Percentiles rank a stretch among this genome's conserved stretches.
These are phyloP conservation scores for Carallia pectinifolia DNA, from an alignment of 345 rosid species.

Conservation along the genomic window DNA sequence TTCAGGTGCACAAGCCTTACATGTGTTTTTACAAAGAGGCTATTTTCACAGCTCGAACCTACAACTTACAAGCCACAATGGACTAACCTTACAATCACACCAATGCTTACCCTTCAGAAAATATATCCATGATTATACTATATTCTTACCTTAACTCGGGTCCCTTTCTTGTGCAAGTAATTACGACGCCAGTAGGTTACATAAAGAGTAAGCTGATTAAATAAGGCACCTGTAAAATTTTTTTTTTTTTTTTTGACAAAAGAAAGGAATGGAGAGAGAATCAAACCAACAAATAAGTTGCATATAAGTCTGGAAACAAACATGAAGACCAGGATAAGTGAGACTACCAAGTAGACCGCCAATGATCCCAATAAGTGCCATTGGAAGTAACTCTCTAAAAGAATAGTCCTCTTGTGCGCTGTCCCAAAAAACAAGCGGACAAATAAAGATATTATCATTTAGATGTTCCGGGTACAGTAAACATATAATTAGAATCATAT, in stretches of 20 bases:
- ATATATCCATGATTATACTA: not conserved
- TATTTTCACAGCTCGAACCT: no score
- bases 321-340: slow-evolving; percentile 12
- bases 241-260: not conserved
- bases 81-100: no score
- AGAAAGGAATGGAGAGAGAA: slow-evolving; percentile 13
- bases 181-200: slow-evolving; percentile 84
- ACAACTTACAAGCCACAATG: no score
- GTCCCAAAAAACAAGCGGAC: slow-evolving; percentile 18
- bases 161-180: slow-evolving; percentile 83
- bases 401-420: slow-evolving; percentile 99
- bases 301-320: not conserved
- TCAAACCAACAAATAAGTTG: not conserved
- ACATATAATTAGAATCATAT: not conserved
- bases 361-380: slow-evolving; percentile 91
- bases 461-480: slow-evolving; percentile 6
- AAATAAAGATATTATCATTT: slow-evolving; percentile 15
- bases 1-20: no score
- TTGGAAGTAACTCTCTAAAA: slow-evolving; percentile 85
- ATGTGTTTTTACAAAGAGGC: no score
- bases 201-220: slow-evolving; percentile 87
- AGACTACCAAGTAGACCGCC: slow-evolving; percentile 88
- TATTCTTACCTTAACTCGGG: slow-evolving; percentile 66
- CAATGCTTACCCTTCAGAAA: no score
- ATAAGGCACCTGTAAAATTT: slow-evolving; percentile 67